Evolutionary conservation across 495 filamentous ascomycete species (phyloP).

Genomic region (Lophiotrema nucula): DNA sequence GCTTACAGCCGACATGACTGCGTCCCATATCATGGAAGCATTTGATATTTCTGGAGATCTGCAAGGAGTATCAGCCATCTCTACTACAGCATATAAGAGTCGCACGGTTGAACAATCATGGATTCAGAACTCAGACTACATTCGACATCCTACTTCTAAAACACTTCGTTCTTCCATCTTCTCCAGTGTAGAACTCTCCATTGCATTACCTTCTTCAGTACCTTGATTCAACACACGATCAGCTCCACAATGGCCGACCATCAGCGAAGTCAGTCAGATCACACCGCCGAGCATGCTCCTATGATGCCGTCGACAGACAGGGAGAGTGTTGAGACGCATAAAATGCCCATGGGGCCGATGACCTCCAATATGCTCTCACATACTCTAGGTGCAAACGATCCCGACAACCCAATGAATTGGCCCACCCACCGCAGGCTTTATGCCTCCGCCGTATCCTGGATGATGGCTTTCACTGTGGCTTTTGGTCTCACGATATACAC

Average conservation of each 20-base stretch:
- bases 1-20: neutral
- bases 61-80: neutral
- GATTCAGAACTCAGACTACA: no score
- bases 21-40: neutral
- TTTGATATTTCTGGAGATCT: neutral
- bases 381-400: conserved; percentile 16
- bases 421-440: conserved; percentile 31
- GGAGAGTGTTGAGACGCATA: conserved; percentile 17
- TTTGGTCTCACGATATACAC: conserved; percentile 35
- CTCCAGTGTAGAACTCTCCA: neutral
- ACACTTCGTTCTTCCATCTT: neutral
- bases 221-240: neutral
- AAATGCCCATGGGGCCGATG: conserved; percentile 9
- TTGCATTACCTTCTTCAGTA: neutral
- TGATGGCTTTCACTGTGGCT: conserved; percentile 42
- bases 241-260: neutral
- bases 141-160: neutral
- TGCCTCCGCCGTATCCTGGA: conserved; percentile 33
- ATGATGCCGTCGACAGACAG: conserved; percentile 1
- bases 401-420: conserved; percentile 38
- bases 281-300: neutral
- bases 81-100: neutral
- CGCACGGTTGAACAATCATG: neutral
- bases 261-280: neutral
- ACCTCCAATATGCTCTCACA: conserved; percentile 22